phyloP scores from a whole-genome alignment of 2,329 filamentous ascomycete species.

The Aspergillus fumigatiaffinis region DNA sequence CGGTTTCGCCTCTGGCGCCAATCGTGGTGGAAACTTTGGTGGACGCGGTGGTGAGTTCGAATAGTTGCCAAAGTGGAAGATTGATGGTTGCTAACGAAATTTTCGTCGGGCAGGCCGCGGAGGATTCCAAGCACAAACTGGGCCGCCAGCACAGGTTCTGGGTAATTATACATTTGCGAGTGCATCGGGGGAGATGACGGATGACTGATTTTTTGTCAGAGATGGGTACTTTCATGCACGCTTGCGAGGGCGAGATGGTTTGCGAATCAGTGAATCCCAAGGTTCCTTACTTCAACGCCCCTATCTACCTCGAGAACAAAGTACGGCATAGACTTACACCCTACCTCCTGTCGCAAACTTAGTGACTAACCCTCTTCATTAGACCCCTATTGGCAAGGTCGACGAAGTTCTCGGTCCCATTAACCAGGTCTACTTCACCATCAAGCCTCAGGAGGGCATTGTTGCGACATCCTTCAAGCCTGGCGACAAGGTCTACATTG shows the following conservation, averaged over 20 bases:
- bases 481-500: slow-evolving; percentile 97
- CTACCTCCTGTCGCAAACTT: not conserved
- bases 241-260: slow-evolving; percentile 95
- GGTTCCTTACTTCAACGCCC: slow-evolving; percentile 98
- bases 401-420: slow-evolving; percentile 97
- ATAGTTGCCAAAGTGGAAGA: slow-evolving; percentile 18
- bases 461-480: slow-evolving; percentile 90
- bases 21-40: slow-evolving; percentile 46
- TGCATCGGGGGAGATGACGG: not conserved
- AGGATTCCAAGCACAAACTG: slow-evolving; percentile 56
- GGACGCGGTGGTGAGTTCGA: slow-evolving; percentile 40
- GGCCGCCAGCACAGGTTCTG: slow-evolving; percentile 59
- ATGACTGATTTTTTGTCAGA: slow-evolving; percentile 52
- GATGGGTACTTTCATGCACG: slow-evolving; percentile 91
- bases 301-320: slow-evolving; percentile 99
- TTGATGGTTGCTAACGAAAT: slow-evolving; percentile 27
- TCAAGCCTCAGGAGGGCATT: slow-evolving; percentile 96
- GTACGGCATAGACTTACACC: slow-evolving; percentile 39
- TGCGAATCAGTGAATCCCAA: slow-evolving; percentile 94
- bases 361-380: slow-evolving; percentile 17
- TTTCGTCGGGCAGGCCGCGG: slow-evolving; percentile 52
- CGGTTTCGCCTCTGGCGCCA: slow-evolving; percentile 50
- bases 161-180: slow-evolving; percentile 38
- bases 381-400: slow-evolving; percentile 89
- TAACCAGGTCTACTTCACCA: slow-evolving; percentile 97